These are phyloP conservation scores for Penicillium sp. DNA, from an alignment of 2,329 filamentous ascomycete genomes.

Conservation along the genomic window DNA sequence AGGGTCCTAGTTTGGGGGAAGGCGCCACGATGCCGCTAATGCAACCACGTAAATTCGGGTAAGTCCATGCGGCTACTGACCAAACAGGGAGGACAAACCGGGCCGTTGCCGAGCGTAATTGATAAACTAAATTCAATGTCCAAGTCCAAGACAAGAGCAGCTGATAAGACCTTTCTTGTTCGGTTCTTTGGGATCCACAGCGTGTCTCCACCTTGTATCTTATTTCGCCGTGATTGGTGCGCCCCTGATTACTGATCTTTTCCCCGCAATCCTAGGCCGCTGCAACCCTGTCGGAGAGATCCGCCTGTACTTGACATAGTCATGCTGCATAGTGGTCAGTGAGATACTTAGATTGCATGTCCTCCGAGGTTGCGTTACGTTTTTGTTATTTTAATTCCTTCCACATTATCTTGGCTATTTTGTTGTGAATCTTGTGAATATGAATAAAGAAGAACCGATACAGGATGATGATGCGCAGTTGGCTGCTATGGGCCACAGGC, in stretches of 20 bases:
- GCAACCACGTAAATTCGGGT: constrained; percentile 8
- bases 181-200: background rate
- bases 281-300: constrained; percentile 16
- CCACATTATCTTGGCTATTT: background rate
- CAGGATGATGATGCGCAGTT: constrained; percentile 24
- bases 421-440: background rate
- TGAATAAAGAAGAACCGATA: constrained; percentile 17
- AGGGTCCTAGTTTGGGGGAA: background rate
- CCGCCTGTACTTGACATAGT: constrained; percentile 5
- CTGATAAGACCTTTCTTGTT: constrained; percentile 8
- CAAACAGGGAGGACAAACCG: constrained; percentile 15
- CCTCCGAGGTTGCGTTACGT: background rate
- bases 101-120: constrained; percentile 4
- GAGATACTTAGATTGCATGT: constrained; percentile 9
- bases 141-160: background rate
- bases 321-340: background rate
- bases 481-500: constrained; percentile 52
- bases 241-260: constrained; percentile 1
- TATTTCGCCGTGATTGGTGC: constrained; percentile 1
- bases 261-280: constrained; percentile 13
- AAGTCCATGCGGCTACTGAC: constrained; percentile 22
- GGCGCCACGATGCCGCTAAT: background rate
- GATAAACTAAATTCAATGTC: constrained; percentile 4
- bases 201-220: background rate
- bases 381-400: background rate